Conservation (phyloP, 2,329 filamentous ascomycete species). For the Paraconiothyrium sp. region DNA sequence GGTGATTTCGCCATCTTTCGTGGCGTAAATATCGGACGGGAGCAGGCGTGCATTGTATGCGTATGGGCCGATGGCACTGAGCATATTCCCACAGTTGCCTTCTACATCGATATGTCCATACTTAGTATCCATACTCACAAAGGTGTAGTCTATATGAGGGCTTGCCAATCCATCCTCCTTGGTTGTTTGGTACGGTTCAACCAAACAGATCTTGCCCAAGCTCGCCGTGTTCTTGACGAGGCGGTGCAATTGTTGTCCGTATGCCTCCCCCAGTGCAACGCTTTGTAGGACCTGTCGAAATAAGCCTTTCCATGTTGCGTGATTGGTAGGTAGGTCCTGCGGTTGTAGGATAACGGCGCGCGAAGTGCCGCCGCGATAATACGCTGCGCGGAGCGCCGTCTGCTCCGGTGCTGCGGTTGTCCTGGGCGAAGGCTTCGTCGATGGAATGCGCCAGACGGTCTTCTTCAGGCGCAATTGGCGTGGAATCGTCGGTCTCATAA, state of each 20-base stretch:
- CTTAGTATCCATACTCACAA: constrained; percentile 73
- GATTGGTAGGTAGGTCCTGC: constrained; percentile 61
- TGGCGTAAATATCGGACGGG: constrained; percentile 35
- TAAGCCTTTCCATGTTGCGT: constrained; percentile 54
- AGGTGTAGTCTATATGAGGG: constrained; percentile 73
- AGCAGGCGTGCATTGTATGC: constrained; percentile 66
- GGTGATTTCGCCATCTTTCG: constrained; percentile 50
- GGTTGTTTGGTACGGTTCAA: constrained; percentile 53
- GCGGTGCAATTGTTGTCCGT: constrained; percentile 76
- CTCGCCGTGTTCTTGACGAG: constrained; percentile 75
- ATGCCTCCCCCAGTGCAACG: constrained; percentile 72
- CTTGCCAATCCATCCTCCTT: constrained; percentile 20
- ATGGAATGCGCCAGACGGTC: constrained; percentile 4
- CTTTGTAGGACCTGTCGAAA: constrained; percentile 62
- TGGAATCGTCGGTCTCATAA: constrained; percentile 33
- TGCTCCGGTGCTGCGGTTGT: constrained; percentile 24
- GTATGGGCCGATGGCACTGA: constrained; percentile 71
- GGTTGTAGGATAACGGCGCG: constrained; percentile 69
- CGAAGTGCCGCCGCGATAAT: constrained; percentile 76
- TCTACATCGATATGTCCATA: constrained; percentile 70
- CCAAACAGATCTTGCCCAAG: constrained; percentile 75
- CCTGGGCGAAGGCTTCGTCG: constrained; percentile 9
- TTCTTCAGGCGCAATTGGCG: constrained; percentile 26
- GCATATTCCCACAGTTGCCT: constrained; percentile 82
- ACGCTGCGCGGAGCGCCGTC: constrained; percentile 56